Evolutionary conservation across 2,329 filamentous ascomycete genomes (phyloP).

Genomic region (Lasiodiplodia sp.): DNA sequence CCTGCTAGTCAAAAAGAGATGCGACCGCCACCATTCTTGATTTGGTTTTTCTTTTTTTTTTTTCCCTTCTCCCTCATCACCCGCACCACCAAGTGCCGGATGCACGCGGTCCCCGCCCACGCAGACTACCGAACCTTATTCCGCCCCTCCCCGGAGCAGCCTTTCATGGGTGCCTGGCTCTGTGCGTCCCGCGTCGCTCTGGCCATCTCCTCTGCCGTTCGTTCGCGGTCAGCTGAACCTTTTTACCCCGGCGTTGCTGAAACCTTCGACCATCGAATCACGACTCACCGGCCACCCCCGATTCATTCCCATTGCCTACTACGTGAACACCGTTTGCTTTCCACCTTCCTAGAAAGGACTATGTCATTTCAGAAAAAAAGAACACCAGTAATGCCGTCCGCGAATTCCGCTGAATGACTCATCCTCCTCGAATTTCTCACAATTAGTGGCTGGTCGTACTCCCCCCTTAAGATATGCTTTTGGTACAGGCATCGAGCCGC

Average conservation of each 20-base stretch:
- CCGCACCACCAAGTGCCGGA: constrained; percentile 4
- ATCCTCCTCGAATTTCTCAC: no score
- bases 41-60: neutral
- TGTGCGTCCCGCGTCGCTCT: neutral
- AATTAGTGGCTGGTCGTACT: no score
- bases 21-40: neutral
- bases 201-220: neutral
- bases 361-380: no score
- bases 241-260: neutral
- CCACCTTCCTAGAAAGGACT: no score
- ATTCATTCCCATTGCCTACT: neutral
- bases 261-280: neutral
- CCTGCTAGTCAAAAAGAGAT: neutral
- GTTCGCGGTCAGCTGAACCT: no score
- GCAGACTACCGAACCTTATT: constrained; percentile 14
- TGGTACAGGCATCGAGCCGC: no score
- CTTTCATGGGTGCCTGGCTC: neutral
- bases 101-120: constrained; percentile 6
- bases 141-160: neutral
- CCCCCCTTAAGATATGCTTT: no score
- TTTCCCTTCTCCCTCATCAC: neutral
- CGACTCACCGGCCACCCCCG: neutral
- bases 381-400: no score
- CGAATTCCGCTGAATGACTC: no score
- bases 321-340: neutral